Base-by-base conservation (phyloP, 495 filamentous ascomycete species). In the Alectoria sarmentosa region DNA sequence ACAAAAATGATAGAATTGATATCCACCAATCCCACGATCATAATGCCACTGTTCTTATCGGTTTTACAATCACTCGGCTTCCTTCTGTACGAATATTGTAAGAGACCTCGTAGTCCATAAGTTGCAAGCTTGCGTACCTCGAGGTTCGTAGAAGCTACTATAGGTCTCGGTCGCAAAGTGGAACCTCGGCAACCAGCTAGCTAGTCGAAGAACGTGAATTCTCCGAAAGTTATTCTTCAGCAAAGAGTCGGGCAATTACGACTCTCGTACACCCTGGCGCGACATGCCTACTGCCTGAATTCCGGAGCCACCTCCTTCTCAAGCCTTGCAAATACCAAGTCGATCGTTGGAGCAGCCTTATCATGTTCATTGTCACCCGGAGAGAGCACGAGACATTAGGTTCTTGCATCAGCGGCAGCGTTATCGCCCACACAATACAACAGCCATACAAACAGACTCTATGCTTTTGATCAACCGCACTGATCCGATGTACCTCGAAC, bases 1-100 rank as follows among this genome's bases (percentile, higher is more conserved):
- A 55, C 52, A 55, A 55, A 55, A 55, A 55, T 34, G 28, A 55
- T 55, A 55, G 52, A 34, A 34, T 34, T 34, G 52, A 55, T 55
- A 55, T 34, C 28, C 52, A 55, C 19, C 52, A 11, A 52, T 28
- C 14, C 23, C 14, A 30, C 13, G 1, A 30, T 23, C 2, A 30
- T 4, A 5, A 1, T 15, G 23, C 23, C 26, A 3, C 11, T 17
- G 15, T 4, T 19, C 2, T 17, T 4, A 0, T 4, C 14, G 19
- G 14, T 41, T 4, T 19, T 19, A 19, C 39, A 41, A 17, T 41
- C 15, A 41, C 39, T 41, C 39, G 9, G 39, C 3, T 15, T 19
- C 19, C 39, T 37, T 5, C 10, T 37, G 36, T 37, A 37, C 10
- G 36, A 10, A 37, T 10, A 5, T n/a, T n/a, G n/a, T n/a, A n/a